Evolutionary conservation across 2,329 filamentous ascomycete species (phyloP).

Genomic region (Neurospora sp.): DNA sequence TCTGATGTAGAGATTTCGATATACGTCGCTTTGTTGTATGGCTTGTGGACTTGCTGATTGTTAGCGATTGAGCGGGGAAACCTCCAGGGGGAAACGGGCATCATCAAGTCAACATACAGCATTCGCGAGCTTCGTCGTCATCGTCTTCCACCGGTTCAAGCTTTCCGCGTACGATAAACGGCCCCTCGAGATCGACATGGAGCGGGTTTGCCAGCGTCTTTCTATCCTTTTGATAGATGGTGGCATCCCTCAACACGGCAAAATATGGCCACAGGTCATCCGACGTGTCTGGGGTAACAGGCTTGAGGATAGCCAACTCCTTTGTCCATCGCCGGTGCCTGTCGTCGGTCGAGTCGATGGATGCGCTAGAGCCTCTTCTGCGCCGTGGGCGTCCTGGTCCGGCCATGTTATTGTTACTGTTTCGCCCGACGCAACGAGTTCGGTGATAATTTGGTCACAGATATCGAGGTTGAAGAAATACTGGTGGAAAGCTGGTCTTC

Average conservation of each 20-base stretch:
- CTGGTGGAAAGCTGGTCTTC: background rate
- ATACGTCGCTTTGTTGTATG: slow-evolving; percentile 22
- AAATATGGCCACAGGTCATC: slow-evolving; percentile 52
- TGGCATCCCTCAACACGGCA: slow-evolving; percentile 45
- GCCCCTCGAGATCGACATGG: slow-evolving; percentile 47
- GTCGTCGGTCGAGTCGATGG: slow-evolving; percentile 32
- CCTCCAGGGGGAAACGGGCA: no score
- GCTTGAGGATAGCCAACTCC: slow-evolving; percentile 28
- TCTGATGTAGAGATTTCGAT: slow-evolving; percentile 45
- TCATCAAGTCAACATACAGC: background rate
- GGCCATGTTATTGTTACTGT: slow-evolving; percentile 10
- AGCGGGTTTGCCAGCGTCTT: slow-evolving; percentile 50
- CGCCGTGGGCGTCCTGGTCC: slow-evolving; percentile 20
- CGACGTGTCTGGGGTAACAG: slow-evolving; percentile 20
- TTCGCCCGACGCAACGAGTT: background rate
- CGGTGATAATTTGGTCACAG: background rate
- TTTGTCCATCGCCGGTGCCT: slow-evolving; percentile 21
- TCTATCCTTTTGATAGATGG: slow-evolving; percentile 46
- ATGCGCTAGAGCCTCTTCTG: slow-evolving; percentile 35
- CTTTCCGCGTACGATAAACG: slow-evolving; percentile 51
- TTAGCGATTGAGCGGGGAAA: slow-evolving; percentile 6
- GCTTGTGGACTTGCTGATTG: slow-evolving; percentile 23
- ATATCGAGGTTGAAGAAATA: background rate
- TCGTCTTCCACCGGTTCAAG: slow-evolving; percentile 42
- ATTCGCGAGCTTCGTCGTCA: slow-evolving; percentile 29